phyloP scores from a whole-genome alignment of 2,329 filamentous ascomycete species.

The Bipolaris gigantea region DNA sequence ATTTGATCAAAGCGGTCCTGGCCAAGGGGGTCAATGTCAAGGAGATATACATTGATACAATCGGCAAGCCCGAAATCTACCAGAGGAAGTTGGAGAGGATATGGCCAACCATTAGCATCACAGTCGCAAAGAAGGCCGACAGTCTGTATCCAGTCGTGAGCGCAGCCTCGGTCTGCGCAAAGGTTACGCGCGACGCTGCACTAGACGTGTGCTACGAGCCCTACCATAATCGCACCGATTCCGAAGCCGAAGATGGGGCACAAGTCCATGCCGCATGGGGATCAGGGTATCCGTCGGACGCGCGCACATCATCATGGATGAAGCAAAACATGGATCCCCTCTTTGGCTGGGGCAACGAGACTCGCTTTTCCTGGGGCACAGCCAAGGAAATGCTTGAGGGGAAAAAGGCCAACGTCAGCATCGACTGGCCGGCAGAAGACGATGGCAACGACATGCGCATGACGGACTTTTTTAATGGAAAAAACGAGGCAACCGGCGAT shows the following conservation, averaged over 20 bases:
- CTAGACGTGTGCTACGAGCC: slow-evolving; percentile 75
- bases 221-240: slow-evolving; percentile 38
- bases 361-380: slow-evolving; percentile 93
- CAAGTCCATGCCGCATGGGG: slow-evolving; percentile 66
- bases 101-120: slow-evolving; percentile 68
- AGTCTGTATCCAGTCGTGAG: slow-evolving; percentile 90
- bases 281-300: slow-evolving; percentile 90
- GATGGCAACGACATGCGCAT: slow-evolving; percentile 67
- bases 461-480: slow-evolving; percentile 71
- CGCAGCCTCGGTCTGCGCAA: slow-evolving; percentile 91
- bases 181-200: slow-evolving; percentile 90
- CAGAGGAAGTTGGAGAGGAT: slow-evolving; percentile 80
- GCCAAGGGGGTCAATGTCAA: slow-evolving; percentile 76
- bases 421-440: slow-evolving; percentile 86
- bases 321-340: slow-evolving; percentile 85
- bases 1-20: slow-evolving; percentile 76
- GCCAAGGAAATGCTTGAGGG: slow-evolving; percentile 88
- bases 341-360: slow-evolving; percentile 94
- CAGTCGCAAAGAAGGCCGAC: slow-evolving; percentile 75
- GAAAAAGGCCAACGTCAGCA: slow-evolving; percentile 67
- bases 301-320: slow-evolving; percentile 77
- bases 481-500: slow-evolving; percentile 54
- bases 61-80: slow-evolving; percentile 80
- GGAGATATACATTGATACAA: slow-evolving; percentile 94
- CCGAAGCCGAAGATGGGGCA: slow-evolving; percentile 37